Evolutionary conservation across 257 asterid genomes (phyloP).

Genomic region (Cynanchum wilfordii): DNA sequence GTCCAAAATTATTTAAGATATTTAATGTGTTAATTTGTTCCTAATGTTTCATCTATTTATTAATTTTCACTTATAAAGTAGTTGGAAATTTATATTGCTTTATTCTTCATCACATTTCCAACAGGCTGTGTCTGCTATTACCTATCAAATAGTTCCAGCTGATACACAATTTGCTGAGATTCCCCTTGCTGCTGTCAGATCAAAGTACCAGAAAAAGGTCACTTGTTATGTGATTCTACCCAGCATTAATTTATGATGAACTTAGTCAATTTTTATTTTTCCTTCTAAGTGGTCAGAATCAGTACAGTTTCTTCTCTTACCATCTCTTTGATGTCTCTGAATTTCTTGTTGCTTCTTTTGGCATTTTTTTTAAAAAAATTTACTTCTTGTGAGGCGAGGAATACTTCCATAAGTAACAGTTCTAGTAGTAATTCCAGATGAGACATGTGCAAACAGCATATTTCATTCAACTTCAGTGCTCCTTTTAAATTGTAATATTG

Average conservation of each 20-base stretch:
- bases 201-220: slow-evolving; percentile 71
- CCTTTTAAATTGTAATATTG: background rate
- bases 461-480: background rate
- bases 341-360: background rate
- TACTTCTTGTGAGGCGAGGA: background rate
- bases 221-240: slow-evolving; percentile 9
- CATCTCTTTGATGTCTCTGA: background rate
- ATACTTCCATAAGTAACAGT: background rate
- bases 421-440: background rate
- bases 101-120: slow-evolving; percentile 5
- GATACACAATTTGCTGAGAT: slow-evolving; percentile 88
- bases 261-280: background rate
- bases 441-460: background rate
- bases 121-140: slow-evolving; percentile 83
- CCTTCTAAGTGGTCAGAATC: background rate
- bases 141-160: slow-evolving; percentile 77
- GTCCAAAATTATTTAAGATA: slow-evolving; percentile 3
- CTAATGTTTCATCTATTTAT: background rate
- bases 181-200: slow-evolving; percentile 87
- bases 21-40: slow-evolving; percentile 5
- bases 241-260: background rate
- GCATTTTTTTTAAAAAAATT: background rate
- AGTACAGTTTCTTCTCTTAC: background rate
- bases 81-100: background rate
- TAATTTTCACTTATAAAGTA: background rate